Conservation (phyloP, 805 yeast species). For the Komagataella pastoris region DNA sequence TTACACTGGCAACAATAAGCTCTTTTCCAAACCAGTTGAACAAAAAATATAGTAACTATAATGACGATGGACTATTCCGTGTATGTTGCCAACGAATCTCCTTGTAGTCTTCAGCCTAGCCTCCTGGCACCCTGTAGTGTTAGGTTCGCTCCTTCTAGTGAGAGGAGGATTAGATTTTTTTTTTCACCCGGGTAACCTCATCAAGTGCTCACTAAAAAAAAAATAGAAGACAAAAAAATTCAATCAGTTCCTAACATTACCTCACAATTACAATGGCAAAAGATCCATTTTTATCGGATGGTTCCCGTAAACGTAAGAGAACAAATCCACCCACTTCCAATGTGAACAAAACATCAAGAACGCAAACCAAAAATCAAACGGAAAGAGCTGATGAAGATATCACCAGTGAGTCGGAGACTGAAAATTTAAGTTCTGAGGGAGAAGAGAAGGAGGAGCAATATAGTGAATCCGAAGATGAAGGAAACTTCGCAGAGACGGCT, state of each 20-base stretch:
- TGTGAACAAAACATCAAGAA: conserved; percentile 6
- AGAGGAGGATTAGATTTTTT: not conserved
- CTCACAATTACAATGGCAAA: conserved; percentile 25
- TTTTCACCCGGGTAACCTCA: not conserved
- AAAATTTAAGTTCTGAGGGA: conserved; percentile 27
- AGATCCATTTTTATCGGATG: conserved; percentile 53
- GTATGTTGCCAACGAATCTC: not conserved
- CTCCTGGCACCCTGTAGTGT: not conserved
- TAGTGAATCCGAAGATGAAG: conserved; percentile 54
- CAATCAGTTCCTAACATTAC: not conserved
- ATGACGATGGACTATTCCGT: not conserved
- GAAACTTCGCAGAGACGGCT: conserved; percentile 54
- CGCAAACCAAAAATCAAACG: conserved; percentile 8
- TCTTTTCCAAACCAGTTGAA: not conserved
- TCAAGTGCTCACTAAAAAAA: not conserved
- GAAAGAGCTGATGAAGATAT: conserved; percentile 37
- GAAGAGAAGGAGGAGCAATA: conserved; percentile 18
- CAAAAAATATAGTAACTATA: not conserved
- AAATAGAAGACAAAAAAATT: not conserved
- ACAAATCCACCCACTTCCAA: conserved; percentile 11
- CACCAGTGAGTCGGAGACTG: conserved; percentile 35
- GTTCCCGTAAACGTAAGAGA: conserved; percentile 36
- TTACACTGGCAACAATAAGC: not conserved
- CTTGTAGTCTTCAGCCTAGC: not conserved
- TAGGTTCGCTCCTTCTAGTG: not conserved